Evolutionary conservation across 805 yeast species (phyloP), one percentile per base, ranked within the genome.

Genomic region (Isabelozyma heimii): DNA sequence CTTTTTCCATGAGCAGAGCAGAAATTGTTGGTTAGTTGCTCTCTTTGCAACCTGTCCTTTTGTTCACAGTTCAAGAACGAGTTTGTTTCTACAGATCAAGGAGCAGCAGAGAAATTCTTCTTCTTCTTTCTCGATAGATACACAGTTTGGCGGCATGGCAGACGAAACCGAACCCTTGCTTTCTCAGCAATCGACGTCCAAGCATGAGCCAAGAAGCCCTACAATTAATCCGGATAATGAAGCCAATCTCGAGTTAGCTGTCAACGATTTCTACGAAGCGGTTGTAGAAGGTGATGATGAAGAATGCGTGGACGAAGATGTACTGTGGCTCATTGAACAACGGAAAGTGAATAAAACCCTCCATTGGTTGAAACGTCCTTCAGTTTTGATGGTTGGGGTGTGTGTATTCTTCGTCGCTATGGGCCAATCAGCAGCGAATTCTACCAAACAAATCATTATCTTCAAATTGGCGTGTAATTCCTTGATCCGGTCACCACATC

Each of bases 311-410:
- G 70, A 70, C 43, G 78, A 72, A 39, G 83, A 79, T 47, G 69
- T 71, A 7, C 61, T 76, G 6, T 76, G 84, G 77, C 59, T 80
- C 13, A 57, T 78, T 13, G 84, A 82, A 51, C 79, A 77, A 46
- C 67, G 84, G 41, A 24, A 56, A 2, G 62, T 68, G 37, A 80
- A 81, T 58, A 60, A 67, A 50, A 49, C 67, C 2, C 47, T 80
- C 27, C 71, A 72, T 15, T 84, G 89, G 87, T 65, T 76, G 47
- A 69, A 69, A 27, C 69, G 85, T 40, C 91, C 91, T 0, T 76
- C 85, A 2, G 65, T 82, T 8, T 54, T 66, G n/a, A 70, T 81
- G 66, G 59, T 85, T 10, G 72, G 83, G 24, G 37, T 69, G 2
- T 61, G 75, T 1, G 41, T 77, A 2, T 72, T 81, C 37, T 40